Conservation (phyloP, 495 filamentous ascomycete genomes). For the Echria macrotheca region DNA sequence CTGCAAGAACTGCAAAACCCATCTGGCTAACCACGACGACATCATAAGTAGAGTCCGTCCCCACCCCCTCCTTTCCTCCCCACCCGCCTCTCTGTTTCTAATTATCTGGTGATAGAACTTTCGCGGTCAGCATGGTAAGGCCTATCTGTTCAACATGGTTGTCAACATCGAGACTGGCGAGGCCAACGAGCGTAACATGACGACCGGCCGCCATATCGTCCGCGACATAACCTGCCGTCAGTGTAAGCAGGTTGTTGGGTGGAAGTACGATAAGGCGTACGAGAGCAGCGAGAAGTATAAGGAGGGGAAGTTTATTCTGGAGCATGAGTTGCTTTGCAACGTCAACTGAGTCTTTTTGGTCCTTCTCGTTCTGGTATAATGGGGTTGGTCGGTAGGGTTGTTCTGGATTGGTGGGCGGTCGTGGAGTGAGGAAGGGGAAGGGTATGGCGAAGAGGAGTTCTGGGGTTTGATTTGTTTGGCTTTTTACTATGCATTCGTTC, state of each 20-base stretch:
- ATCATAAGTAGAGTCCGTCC: slow-evolving; percentile 82
- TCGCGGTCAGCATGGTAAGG: slow-evolving; percentile 97
- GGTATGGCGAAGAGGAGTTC: too few relatives aligned
- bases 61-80: background rate
- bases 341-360: slow-evolving; percentile 49
- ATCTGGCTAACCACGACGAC: slow-evolving; percentile 89
- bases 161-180: slow-evolving; percentile 82
- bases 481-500: too few relatives aligned
- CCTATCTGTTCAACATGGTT: slow-evolving; percentile 89
- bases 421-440: too few relatives aligned
- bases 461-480: too few relatives aligned
- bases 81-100: slow-evolving; percentile 1
- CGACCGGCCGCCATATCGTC: slow-evolving; percentile 91
- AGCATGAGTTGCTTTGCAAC: slow-evolving; percentile 81
- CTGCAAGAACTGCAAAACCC: slow-evolving; percentile 93
- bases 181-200: slow-evolving; percentile 92
- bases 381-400: too few relatives aligned
- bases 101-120: slow-evolving; percentile 66
- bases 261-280: slow-evolving; percentile 98
- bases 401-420: too few relatives aligned
- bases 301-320: slow-evolving; percentile 95
- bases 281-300: slow-evolving; percentile 94
- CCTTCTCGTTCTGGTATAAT: too few relatives aligned
- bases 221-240: slow-evolving; percentile 85
- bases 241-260: slow-evolving; percentile 88